phyloP scores from a whole-genome alignment of 352 stramenopile genomes.

The Phytophthora ramorum region DNA sequence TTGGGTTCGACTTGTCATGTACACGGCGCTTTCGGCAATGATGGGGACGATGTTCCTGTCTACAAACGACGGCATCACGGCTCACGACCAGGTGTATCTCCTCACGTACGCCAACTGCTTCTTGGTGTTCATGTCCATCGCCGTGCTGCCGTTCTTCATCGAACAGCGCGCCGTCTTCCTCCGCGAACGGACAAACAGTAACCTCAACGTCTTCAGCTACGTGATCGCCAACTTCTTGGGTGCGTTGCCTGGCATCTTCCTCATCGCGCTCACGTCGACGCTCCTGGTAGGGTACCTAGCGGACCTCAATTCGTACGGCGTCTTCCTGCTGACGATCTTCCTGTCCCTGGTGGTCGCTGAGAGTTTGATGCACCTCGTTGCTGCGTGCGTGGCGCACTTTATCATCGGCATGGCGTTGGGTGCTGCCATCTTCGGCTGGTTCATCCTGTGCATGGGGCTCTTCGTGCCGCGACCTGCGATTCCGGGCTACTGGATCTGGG shows the following conservation, averaged over 20 bases:
- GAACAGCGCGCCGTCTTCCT: constrained; percentile 86
- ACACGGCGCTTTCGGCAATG: constrained; percentile 72
- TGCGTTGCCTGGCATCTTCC: constrained; percentile 64
- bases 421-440: constrained; percentile 80
- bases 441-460: constrained; percentile 84
- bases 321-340: constrained; percentile 72
- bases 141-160: constrained; percentile 86
- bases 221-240: constrained; percentile 73
- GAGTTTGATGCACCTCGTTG: constrained; percentile 80
- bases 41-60: constrained; percentile 77
- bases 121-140: constrained; percentile 92
- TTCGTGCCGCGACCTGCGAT: constrained; percentile 68
- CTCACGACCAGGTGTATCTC: constrained; percentile 55
- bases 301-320: constrained; percentile 58
- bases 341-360: constrained; percentile 78
- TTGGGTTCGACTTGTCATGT: constrained; percentile 82
- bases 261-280: constrained; percentile 64
- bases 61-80: constrained; percentile 27
- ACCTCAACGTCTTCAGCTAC: constrained; percentile 81
- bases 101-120: constrained; percentile 91
- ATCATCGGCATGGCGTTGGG: constrained; percentile 87
- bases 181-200: constrained; percentile 61
- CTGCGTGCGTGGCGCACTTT: constrained; percentile 74
- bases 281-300: constrained; percentile 54
- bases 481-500: constrained; percentile 76